Conservation (phyloP, 768 basidiomycete species). For the Dendrothele bispora region DNA sequence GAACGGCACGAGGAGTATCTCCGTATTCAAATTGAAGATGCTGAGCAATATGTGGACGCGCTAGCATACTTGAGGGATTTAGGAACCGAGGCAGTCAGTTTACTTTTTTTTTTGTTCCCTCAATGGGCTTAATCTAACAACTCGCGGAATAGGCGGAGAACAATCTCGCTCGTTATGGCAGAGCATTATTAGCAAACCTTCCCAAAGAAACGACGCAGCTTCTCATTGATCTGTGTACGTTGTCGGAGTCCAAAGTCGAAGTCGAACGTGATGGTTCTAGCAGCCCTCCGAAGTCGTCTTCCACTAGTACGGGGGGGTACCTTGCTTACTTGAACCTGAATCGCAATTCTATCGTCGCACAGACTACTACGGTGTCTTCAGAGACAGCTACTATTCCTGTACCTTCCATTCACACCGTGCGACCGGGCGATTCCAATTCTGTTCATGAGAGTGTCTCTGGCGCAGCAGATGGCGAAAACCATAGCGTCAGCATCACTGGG, state of each 20-base stretch:
- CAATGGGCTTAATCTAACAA: not conserved
- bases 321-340: slow-evolving; percentile 80
- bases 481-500: slow-evolving; percentile 42
- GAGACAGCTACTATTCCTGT: slow-evolving; percentile 40
- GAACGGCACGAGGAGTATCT: slow-evolving; percentile 91
- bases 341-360: slow-evolving; percentile 44
- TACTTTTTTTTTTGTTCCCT: not conserved
- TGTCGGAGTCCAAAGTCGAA: slow-evolving; percentile 45
- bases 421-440: slow-evolving; percentile 36
- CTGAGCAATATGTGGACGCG: slow-evolving; percentile 78
- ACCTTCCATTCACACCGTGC: slow-evolving; percentile 47
- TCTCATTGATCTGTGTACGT: slow-evolving; percentile 89
- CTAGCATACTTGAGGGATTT: slow-evolving; percentile 76
- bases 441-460: slow-evolving; percentile 30
- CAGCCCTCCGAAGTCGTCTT: slow-evolving; percentile 19
- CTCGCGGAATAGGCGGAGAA: slow-evolving; percentile 64
- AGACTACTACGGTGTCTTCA: slow-evolving; percentile 43
- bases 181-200: slow-evolving; percentile 76
- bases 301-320: slow-evolving; percentile 41
- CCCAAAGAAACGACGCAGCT: slow-evolving; percentile 90
- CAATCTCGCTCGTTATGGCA: slow-evolving; percentile 85
- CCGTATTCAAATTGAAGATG: slow-evolving; percentile 92
- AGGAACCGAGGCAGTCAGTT: slow-evolving; percentile 75
- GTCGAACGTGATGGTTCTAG: slow-evolving; percentile 32
- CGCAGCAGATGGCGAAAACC: slow-evolving; percentile 41